Evolutionary conservation across 129 eudicot species (phyloP).

Genomic region (Glebionis coronaria): DNA sequence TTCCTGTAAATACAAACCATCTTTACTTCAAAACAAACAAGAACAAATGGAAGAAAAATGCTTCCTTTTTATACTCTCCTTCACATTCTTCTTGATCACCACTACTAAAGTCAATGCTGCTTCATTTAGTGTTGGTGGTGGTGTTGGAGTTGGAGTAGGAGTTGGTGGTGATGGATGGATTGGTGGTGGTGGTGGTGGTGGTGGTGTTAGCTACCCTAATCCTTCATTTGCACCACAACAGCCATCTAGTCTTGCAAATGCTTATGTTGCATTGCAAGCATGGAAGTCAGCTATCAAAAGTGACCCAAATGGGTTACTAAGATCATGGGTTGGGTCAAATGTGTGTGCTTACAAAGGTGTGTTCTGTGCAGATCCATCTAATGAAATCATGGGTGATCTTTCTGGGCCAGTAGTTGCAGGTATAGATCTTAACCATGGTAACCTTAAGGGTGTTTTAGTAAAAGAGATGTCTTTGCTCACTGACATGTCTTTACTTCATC

Average conservation of each 20-base stretch:
- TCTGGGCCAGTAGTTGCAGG: constrained; percentile 54
- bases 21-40: constrained; percentile 29
- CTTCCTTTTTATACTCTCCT: constrained; percentile 23
- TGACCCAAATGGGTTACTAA: constrained; percentile 66
- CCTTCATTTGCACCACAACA: constrained; percentile 33
- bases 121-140: constrained; percentile 64
- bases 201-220: constrained; percentile 51
- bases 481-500: constrained; percentile 68
- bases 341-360: constrained; percentile 81
- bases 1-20: constrained; percentile 33
- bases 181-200: constrained; percentile 61
- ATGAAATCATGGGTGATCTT: constrained; percentile 47
- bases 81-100: constrained; percentile 24
- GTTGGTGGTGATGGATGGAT: constrained; percentile 40
- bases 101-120: constrained; percentile 35
- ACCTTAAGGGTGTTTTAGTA: constrained; percentile 66
- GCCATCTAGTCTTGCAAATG: constrained; percentile 37
- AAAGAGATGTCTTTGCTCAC: constrained; percentile 61
- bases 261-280: constrained; percentile 87
- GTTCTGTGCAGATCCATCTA: constrained; percentile 60
- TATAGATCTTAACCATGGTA: constrained; percentile 92
- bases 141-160: constrained; percentile 38
- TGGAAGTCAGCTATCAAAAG: constrained; percentile 85
- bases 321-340: constrained; percentile 82
- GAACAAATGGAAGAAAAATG: constrained; percentile 38